Conservation (phyloP, 306 rosid species). For the Alnus glutinosa region DNA sequence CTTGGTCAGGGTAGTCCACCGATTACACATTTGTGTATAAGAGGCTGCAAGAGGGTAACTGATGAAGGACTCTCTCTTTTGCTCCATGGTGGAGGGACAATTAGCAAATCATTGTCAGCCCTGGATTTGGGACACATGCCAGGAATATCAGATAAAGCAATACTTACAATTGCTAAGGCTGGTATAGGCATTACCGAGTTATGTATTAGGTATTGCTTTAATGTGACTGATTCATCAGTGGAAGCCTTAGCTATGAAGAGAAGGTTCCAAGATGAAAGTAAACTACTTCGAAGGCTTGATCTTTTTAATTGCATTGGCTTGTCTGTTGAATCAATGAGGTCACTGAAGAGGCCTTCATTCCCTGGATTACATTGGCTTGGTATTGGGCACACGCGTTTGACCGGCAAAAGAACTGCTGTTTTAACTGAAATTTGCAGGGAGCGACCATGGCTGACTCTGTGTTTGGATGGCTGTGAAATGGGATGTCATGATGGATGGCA, state of each 20-base stretch:
- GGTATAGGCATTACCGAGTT: slow-evolving; percentile 30
- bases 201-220: slow-evolving; percentile 30
- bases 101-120: slow-evolving; percentile 25
- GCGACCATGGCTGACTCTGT: slow-evolving; percentile 31
- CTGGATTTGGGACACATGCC: slow-evolving; percentile 40
- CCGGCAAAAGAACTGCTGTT: slow-evolving; percentile 5
- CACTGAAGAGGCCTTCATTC: slow-evolving; percentile 30
- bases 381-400: slow-evolving; percentile 24
- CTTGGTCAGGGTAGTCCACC: slow-evolving; percentile 29
- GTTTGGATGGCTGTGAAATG: slow-evolving; percentile 37
- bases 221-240: slow-evolving; percentile 27
- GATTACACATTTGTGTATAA: slow-evolving; percentile 31
- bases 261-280: slow-evolving; percentile 18
- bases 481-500: slow-evolving; percentile 46
- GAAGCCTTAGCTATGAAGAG: slow-evolving; percentile 33
- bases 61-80: slow-evolving; percentile 32
- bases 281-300: slow-evolving; percentile 30
- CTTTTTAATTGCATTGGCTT: slow-evolving; percentile 30
- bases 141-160: slow-evolving; percentile 31
- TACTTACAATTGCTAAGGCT: slow-evolving; percentile 14
- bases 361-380: slow-evolving; percentile 40
- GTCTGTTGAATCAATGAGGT: slow-evolving; percentile 20
- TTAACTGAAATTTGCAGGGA: slow-evolving; percentile 7
- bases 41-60: slow-evolving; percentile 33
- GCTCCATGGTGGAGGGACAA: slow-evolving; percentile 31